These are phyloP conservation scores for Chlorociboria aeruginascens DNA, from an alignment of 495 filamentous ascomycete species.

Conservation along the genomic window DNA sequence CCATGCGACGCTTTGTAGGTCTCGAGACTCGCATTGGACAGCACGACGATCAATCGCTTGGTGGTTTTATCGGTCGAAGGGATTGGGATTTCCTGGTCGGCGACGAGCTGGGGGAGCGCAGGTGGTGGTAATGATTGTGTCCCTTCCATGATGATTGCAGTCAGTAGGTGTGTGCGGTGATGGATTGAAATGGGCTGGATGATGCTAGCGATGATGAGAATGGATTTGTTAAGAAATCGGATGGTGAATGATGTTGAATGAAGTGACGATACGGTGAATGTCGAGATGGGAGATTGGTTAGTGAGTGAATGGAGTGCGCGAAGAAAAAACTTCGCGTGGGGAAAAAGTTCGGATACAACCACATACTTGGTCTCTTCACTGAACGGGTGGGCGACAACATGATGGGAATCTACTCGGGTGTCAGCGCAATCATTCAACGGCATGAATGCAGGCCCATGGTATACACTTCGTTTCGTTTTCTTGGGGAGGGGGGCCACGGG, in stretches of 20 bases:
- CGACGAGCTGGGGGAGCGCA: slow-evolving; percentile 76
- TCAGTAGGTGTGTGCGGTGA: slow-evolving; percentile 12
- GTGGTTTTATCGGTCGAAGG: slow-evolving; percentile 75
- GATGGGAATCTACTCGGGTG: not conserved
- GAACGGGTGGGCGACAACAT: slow-evolving; percentile 16
- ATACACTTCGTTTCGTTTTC: slow-evolving; percentile 71
- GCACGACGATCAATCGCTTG: slow-evolving; percentile 83
- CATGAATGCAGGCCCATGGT: slow-evolving; percentile 22
- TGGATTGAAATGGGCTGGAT: slow-evolving; percentile 1
- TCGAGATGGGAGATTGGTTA: not conserved
- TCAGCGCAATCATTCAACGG: not conserved
- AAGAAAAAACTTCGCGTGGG: too few species aligned
- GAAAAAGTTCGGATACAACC: not conserved
- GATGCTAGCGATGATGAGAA: not conserved
- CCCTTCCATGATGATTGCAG: slow-evolving; percentile 27
- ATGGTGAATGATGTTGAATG: not conserved
- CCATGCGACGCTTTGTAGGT: slow-evolving; percentile 81
- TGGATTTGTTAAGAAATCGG: not conserved
- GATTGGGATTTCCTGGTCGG: slow-evolving; percentile 84
- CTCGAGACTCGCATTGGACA: slow-evolving; percentile 94
- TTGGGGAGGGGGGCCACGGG: slow-evolving; percentile 32
- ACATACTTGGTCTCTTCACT: slow-evolving; percentile 18
- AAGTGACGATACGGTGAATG: not conserved
- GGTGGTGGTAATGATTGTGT: slow-evolving; percentile 94
- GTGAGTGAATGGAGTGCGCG: not conserved